These are phyloP conservation scores for Claviceps quebecensis DNA, from an alignment of 2,329 filamentous ascomycete species.

Conservation along the genomic window DNA sequence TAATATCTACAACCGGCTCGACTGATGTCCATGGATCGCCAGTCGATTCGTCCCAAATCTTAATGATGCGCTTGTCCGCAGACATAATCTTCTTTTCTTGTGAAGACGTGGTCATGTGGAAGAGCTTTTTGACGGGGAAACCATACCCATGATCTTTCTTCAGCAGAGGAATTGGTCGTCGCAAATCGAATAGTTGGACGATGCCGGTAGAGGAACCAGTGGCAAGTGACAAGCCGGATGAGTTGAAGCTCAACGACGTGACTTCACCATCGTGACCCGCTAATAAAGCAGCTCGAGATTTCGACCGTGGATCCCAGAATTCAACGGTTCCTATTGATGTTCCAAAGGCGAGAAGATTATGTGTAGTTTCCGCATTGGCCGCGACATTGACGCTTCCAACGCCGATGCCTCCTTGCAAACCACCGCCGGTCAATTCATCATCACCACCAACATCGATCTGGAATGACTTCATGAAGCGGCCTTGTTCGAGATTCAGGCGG, in stretches of 20 bases:
- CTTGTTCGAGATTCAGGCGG: slow-evolving; percentile 77
- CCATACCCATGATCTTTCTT: slow-evolving; percentile 95
- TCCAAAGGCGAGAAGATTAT: slow-evolving; percentile 84
- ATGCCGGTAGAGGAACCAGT: slow-evolving; percentile 81
- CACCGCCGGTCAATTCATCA: slow-evolving; percentile 53
- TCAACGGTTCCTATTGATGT: slow-evolving; percentile 93
- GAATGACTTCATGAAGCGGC: slow-evolving; percentile 88
- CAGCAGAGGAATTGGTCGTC: slow-evolving; percentile 71
- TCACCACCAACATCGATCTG: slow-evolving; percentile 83
- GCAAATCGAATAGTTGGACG: slow-evolving; percentile 81
- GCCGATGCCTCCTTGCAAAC: slow-evolving; percentile 74
- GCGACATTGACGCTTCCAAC: slow-evolving; percentile 79
- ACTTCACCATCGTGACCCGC: slow-evolving; percentile 57
- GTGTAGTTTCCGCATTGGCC: slow-evolving; percentile 74
- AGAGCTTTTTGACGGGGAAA: slow-evolving; percentile 76
- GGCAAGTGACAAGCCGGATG: slow-evolving; percentile 70
- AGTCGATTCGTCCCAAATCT: slow-evolving; percentile 77
- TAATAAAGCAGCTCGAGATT: slow-evolving; percentile 66
- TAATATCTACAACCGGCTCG: slow-evolving; percentile 87
- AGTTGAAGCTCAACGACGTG: slow-evolving; percentile 76
- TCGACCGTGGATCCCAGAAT: slow-evolving; percentile 85
- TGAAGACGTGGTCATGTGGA: slow-evolving; percentile 55
- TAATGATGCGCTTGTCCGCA: slow-evolving; percentile 90
- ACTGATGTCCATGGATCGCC: slow-evolving; percentile 91
- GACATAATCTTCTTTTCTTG: slow-evolving; percentile 81